These are phyloP conservation scores for Gossypioides kirkii DNA, from an alignment of 345 rosid genomes.

Conservation along the genomic window DNA sequence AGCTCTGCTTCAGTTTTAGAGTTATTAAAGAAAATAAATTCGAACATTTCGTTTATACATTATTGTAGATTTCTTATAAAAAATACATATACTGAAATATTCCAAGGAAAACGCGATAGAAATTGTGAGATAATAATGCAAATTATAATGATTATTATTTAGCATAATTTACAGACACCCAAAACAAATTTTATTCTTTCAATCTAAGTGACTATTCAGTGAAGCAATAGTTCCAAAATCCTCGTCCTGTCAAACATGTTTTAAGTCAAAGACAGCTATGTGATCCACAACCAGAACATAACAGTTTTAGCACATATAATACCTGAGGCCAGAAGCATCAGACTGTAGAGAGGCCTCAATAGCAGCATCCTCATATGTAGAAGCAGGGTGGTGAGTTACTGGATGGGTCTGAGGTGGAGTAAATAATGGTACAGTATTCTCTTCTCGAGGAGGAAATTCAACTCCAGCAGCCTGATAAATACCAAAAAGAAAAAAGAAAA, in stretches of 20 bases:
- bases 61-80: neutral
- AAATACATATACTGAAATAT: neutral
- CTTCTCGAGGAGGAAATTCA: constrained; percentile 86
- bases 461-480: constrained; percentile 28
- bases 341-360: constrained; percentile 83
- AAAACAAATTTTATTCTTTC: neutral
- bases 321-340: constrained; percentile 90
- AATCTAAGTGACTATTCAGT: neutral
- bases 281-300: neutral
- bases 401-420: constrained; percentile 97
- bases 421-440: constrained; percentile 76
- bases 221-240: neutral
- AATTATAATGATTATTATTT: neutral
- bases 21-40: constrained; percentile 3
- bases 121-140: neutral
- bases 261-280: neutral
- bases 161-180: constrained; percentile 1
- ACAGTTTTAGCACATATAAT: constrained; percentile 5
- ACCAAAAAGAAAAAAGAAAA: neutral
- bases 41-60: neutral
- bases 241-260: neutral
- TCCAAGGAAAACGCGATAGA: neutral
- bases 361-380: constrained; percentile 80
- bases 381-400: constrained; percentile 42
- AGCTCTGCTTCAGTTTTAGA: neutral